Evolutionary conservation across 1,139 yeast genomes (phyloP).

Genomic region (Magnusiomyces suaveolens): DNA sequence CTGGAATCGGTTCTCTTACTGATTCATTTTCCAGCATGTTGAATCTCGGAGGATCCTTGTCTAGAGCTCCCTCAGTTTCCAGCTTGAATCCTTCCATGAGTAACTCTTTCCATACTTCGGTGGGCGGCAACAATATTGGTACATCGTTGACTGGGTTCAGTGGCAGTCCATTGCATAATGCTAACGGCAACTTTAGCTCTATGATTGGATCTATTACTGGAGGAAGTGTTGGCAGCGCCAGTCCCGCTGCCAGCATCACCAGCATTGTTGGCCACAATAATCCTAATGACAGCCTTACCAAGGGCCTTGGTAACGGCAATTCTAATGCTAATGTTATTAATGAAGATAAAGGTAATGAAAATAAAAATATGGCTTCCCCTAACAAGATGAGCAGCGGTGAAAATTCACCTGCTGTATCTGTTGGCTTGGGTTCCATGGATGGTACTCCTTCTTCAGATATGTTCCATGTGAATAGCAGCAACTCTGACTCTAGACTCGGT

Average conservation of each 20-base stretch:
- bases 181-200: not conserved
- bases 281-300: not conserved
- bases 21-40: conserved; percentile 23
- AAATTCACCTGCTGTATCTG: not conserved
- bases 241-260: conserved; percentile 16
- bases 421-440: not conserved
- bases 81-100: conserved; percentile 11
- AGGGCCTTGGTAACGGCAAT: not conserved
- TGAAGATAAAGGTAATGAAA: not conserved
- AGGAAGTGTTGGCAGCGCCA: conserved; percentile 14
- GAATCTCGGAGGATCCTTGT: conserved; percentile 20
- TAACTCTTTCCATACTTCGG: not conserved
- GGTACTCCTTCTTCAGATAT: not conserved
- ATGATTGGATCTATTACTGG: not conserved
- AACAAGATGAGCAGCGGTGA: not conserved
- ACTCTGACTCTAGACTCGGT: too few relatives aligned
- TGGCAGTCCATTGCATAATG: not conserved
- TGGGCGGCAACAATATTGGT: not conserved
- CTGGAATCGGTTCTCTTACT: conserved; percentile 18
- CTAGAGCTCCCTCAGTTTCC: conserved; percentile 14
- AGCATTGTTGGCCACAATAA: conserved; percentile 1
- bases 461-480: conserved; percentile 4
- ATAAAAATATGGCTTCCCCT: not conserved
- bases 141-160: not conserved
- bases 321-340: not conserved